A percentile compares a stretch with the other conserved stretches of the same genome.
Evolutionary conservation across 257 asterid genomes (phyloP).

Genomic region (Solanum sejunctum): DNA sequence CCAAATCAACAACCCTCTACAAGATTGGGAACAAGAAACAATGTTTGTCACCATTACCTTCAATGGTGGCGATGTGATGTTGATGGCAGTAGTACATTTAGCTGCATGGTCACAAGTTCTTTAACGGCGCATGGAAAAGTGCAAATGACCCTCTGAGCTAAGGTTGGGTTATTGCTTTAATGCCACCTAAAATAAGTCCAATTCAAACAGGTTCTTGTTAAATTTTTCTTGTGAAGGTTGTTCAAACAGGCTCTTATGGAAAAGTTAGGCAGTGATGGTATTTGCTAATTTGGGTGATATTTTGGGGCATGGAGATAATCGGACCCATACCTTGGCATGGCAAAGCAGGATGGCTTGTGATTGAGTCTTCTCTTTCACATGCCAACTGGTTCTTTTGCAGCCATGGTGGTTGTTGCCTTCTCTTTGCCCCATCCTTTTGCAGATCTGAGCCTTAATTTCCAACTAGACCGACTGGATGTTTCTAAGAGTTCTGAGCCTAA

Average conservation of each 20-base stretch:
- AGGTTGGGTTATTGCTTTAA: background rate
- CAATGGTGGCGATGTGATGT: background rate
- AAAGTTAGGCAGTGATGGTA: background rate
- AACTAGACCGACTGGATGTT: background rate
- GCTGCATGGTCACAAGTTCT: background rate
- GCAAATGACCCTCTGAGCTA: background rate
- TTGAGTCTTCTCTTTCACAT: background rate
- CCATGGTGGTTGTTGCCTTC: background rate
- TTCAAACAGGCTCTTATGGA: background rate
- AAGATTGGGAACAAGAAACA: background rate
- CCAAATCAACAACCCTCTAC: background rate
- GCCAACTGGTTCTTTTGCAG: background rate
- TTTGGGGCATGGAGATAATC: background rate
- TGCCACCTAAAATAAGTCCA: background rate
- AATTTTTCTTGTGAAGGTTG: background rate
- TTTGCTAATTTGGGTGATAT: background rate
- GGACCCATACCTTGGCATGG: background rate
- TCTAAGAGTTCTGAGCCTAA: background rate
- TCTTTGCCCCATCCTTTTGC: background rate
- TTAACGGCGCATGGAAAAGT: background rate
- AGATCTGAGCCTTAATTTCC: constrained; percentile 5
- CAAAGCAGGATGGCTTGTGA: background rate
- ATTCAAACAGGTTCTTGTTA: background rate
- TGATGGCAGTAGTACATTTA: background rate
- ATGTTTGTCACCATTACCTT: background rate